Percentiles rank a stretch among this genome's conserved stretches.
Conservation (phyloP, 768 basidiomycete species). For the Lentinula lateritia region DNA sequence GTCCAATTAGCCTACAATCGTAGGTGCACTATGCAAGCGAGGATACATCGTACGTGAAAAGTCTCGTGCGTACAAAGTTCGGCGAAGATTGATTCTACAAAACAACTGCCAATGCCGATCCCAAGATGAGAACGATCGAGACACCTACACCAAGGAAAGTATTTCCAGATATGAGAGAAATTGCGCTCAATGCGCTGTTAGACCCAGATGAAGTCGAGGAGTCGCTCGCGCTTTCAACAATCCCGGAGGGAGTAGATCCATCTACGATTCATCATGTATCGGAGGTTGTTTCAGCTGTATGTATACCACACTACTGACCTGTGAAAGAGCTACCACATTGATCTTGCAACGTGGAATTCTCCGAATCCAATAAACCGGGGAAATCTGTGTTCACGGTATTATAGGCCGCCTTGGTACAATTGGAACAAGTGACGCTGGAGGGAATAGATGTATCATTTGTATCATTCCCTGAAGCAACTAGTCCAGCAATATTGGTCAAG, state of each 20-base stretch:
- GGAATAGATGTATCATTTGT: constrained; percentile 16
- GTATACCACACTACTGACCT: constrained; percentile 27
- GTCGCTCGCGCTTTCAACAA: constrained; percentile 26
- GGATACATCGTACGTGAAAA: too few species aligned
- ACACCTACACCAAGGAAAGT: constrained; percentile 16
- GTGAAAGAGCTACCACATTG: constrained; percentile 51
- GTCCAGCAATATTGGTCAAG: constrained; percentile 20
- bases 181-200: background rate
- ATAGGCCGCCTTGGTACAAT: constrained; percentile 50
- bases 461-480: constrained; percentile 7
- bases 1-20: too few species aligned
- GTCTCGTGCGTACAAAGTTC: too few species aligned
- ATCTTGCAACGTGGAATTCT: constrained; percentile 22
- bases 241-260: constrained; percentile 29
- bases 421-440: constrained; percentile 42
- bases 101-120: constrained; percentile 24
- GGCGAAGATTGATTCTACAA: too few species aligned
- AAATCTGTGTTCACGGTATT: constrained; percentile 30
- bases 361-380: constrained; percentile 26
- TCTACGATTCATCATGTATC: constrained; percentile 20
- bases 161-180: background rate
- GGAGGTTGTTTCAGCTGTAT: background rate
- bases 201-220: constrained; percentile 11
- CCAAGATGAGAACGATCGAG: constrained; percentile 24
- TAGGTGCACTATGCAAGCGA: too few species aligned